These are phyloP conservation scores for Pleurotus sapidus DNA, from an alignment of 768 basidiomycete species.

Conservation along the genomic window DNA sequence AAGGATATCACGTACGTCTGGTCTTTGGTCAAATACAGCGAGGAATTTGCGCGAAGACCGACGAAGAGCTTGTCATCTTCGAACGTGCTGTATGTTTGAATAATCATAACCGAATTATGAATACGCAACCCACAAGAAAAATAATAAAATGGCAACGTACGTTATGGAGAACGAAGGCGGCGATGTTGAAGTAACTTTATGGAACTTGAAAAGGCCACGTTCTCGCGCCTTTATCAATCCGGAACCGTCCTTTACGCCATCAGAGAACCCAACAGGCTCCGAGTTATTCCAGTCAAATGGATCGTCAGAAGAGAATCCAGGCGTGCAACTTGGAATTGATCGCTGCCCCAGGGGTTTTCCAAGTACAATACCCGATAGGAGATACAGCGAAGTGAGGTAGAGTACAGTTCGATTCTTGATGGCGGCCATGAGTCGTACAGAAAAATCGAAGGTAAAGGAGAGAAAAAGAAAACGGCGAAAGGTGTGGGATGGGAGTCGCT, in stretches of 20 bases:
- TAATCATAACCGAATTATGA: background rate
- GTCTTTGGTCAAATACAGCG: background rate
- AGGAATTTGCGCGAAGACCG: background rate
- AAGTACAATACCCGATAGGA: no score
- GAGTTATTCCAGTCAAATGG: constrained; percentile 6
- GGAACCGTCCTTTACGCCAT: background rate
- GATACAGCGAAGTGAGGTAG: no score
- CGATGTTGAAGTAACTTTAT: background rate
- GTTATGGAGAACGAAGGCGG: background rate
- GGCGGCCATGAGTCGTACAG: no score
- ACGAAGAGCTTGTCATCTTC: background rate
- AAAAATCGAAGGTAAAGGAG: no score
- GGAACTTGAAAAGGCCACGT: background rate
- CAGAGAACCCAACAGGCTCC: background rate
- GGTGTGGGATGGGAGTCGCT: no score
- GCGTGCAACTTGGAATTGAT: background rate
- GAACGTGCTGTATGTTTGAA: background rate
- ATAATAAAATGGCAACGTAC: background rate
- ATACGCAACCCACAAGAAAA: background rate
- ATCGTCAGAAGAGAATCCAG: background rate
- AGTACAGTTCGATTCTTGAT: no score
- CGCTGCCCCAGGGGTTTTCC: no score
- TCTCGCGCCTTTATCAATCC: background rate
- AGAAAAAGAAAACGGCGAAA: no score
- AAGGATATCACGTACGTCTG: background rate